Evolutionary conservation across 1,139 yeast genomes (phyloP), one percentile per base, ranked within the genome.

Genomic region (Suhomyces guaymorum): DNA sequence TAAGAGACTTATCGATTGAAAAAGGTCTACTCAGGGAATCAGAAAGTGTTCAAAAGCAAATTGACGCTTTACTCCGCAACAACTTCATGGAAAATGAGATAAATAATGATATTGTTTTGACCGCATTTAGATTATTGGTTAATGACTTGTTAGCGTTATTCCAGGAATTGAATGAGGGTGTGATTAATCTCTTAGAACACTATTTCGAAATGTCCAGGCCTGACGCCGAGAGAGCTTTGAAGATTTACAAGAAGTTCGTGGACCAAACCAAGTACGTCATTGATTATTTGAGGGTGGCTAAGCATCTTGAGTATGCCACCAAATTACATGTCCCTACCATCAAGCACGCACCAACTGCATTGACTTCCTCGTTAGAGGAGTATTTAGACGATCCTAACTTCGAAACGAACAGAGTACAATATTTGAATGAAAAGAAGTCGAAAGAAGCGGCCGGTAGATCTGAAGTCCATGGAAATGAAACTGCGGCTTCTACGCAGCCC

Each of bases 271-370:
- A 82, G 37, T 83, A 82, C 53, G 97, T 90, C 13, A 92, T 92
- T 28, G 84, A 82, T 49, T 92, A 84, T 57, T 71, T 92, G 51
- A 78, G 95, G 49, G 82, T 85, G 13, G 98, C 97, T 5, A 90
- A 92, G 55, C 90, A 84, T 55, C 69, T 87, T 49, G 96, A 88
- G 57, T 78, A 81, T 53, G 80, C 92, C 3, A 88, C 97, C 1
- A 89, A 89, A 51, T 68, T 92, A 42, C 89, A 85, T 54, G 96
- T 92, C 19, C 98, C 98, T 17, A 90, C 96, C 10, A 90, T 92
- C 42, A 88, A 88, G 57, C 98, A 92, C 61, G 97, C 97, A 0
- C 97, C 97, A 10, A 90, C 97, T 2, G 94, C 96, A 17, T 73
- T 92, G 49, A 85, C 96, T 7, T 74, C 82, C 26, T 83, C 95